Percentiles rank a stretch among this genome's conserved stretches.
phyloP scores from a whole-genome alignment of 257 asterid species.

The Solanum virginianum region DNA sequence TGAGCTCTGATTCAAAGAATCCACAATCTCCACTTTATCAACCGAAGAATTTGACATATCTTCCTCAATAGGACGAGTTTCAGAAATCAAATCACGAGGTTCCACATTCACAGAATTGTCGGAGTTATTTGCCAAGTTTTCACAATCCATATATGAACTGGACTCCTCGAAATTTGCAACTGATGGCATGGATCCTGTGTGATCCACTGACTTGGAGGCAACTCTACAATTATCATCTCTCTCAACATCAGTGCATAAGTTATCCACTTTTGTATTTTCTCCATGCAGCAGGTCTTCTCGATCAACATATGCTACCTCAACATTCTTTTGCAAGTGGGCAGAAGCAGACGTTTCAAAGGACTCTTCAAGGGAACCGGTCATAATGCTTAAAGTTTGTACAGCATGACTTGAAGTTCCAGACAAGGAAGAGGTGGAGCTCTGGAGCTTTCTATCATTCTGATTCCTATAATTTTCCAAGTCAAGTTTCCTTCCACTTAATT shows the following conservation, averaged over 20 bases:
- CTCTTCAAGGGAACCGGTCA: constrained; percentile 46
- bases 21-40: constrained; percentile 31
- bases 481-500: constrained; percentile 51
- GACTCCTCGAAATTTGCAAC: constrained; percentile 31
- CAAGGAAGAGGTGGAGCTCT: constrained; percentile 55
- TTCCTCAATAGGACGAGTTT: constrained; percentile 28
- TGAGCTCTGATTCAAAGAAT: constrained; percentile 27
- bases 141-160: constrained; percentile 22
- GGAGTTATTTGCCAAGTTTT: constrained; percentile 15
- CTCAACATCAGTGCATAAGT: constrained; percentile 33
- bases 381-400: constrained; percentile 32
- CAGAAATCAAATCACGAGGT: constrained; percentile 17
- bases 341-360: constrained; percentile 20
- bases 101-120: constrained; percentile 16
- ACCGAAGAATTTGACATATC: constrained; percentile 16
- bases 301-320: constrained; percentile 11
- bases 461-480: constrained; percentile 53
- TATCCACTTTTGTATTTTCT: constrained; percentile 39
- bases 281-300: constrained; percentile 26
- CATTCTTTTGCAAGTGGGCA: constrained; percentile 23
- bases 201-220: constrained; percentile 17
- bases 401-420: constrained; percentile 63
- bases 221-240: constrained; percentile 21
- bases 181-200: constrained; percentile 16
- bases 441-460: constrained; percentile 47